Percentiles rank a stretch among this genome's conserved stretches.
Evolutionary conservation across 2,329 filamentous ascomycete genomes (phyloP).

Genomic region (Ramichloridium luteum): DNA sequence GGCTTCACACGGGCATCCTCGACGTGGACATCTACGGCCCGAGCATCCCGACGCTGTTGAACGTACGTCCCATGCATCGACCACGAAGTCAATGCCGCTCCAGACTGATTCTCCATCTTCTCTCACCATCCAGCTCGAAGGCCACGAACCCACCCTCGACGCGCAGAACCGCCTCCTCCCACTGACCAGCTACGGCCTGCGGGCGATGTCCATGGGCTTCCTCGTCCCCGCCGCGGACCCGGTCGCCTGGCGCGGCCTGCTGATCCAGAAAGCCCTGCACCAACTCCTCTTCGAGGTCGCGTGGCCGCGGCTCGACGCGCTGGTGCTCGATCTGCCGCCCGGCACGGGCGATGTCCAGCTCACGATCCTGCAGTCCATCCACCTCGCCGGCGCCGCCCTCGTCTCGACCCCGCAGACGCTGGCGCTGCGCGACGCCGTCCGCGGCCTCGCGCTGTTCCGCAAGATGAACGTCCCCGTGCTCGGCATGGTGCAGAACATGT

Average conservation of each 20-base stretch:
- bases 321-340: slow-evolving; percentile 83
- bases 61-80: slow-evolving; percentile 41
- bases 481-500: slow-evolving; percentile 89
- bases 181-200: slow-evolving; percentile 85
- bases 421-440: slow-evolving; percentile 79
- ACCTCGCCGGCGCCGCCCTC: slow-evolving; percentile 74
- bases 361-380: slow-evolving; percentile 88
- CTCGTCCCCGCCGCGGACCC: slow-evolving; percentile 68
- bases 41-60: slow-evolving; percentile 80
- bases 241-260: slow-evolving; percentile 88
- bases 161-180: slow-evolving; percentile 65
- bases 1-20: slow-evolving; percentile 72
- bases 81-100: background rate
- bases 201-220: slow-evolving; percentile 98
- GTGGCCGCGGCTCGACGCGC: slow-evolving; percentile 78
- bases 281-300: slow-evolving; percentile 91
- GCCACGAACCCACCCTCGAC: slow-evolving; percentile 23
- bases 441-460: slow-evolving; percentile 85
- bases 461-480: slow-evolving; percentile 71
- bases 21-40: slow-evolving; percentile 97
- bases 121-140: slow-evolving; percentile 17
- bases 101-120: too few species aligned
- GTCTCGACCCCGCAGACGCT: slow-evolving; percentile 91
- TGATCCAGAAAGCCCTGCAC: slow-evolving; percentile 96
- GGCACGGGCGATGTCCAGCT: slow-evolving; percentile 93